Base-by-base conservation (phyloP, 805 yeast species). In the Ogataea corticis region DNA sequence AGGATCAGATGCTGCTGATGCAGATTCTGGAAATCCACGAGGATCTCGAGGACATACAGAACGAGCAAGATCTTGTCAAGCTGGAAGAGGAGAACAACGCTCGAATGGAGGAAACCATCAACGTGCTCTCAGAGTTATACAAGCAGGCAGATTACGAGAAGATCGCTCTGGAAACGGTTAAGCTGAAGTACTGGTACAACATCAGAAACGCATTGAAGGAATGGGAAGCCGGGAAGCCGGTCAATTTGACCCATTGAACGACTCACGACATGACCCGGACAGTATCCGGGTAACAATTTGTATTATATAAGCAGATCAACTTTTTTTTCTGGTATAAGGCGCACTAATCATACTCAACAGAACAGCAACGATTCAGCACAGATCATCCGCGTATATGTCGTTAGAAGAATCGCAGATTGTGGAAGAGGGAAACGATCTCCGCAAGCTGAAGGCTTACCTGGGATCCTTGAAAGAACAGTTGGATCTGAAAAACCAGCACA, bases 11-110 rank as follows among this genome's bases (percentile, higher is more conserved):
- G 13, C 68, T 87, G 58, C 67, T 92, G 33, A 78, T 88, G 83
- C 79, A 80, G 35, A 85, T 92, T 17, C 70, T 92, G 66, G 95
- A 89, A 52, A 80, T 88, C 4, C 94, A 91, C 61, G 99, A 92
- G 64, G 77, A 79, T 33, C 68, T 91, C 46, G 95, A 87, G 49
- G 80, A 80, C 52, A 83, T 88, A 4, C 68, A 70, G 1, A 67
- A 66, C 42, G 85, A 79, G 41, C 67, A 72, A 2, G 96, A 87
- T 38, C 70, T 87, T 27, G 74, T 66, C 1, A 63, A 55, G 0
- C 58, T 89, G 33, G 71, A 75, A 25, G 57, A 51, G 9, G 85
- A 80, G 45, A 90, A 89, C 55, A 75, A 80, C 28, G 61, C 51
- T 15, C 72, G 91, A 30, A 77, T 89, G 21, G 56, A 62, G 1